Evolutionary conservation across 1,284 basidiomycete genomes (phyloP), one percentile per base, ranked within the genome.

Genomic region (Ustilago vetiveriae): DNA sequence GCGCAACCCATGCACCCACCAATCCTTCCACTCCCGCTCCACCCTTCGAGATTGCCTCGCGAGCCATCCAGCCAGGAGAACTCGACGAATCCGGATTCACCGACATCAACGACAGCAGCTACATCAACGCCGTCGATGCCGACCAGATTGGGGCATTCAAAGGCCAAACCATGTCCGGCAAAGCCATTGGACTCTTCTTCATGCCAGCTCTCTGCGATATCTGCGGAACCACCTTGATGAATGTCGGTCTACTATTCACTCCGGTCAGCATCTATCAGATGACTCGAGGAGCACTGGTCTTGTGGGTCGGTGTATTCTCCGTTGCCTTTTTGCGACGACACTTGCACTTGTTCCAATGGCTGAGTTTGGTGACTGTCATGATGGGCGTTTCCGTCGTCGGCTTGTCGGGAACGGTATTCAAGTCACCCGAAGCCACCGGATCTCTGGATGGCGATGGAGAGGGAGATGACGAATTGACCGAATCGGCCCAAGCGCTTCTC

Each of bases 181-280:
- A 55, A 19, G 54, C 57, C 2, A 56, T 68, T 22, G 47, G 90
- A 48, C 84, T 92, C 59, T 86, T 92, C 51, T 84, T 94, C 47
- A 86, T 92, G 64, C 92, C 92, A n/a, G 91, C 92, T 26, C 84
- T 86, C 36, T 94, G 90, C 82, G 92, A 94, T 84, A 88, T 94
- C 41, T 91, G 90, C 78, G 92, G 88, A 35, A 93, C 92, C 24
- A 94, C 92, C 69, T 90, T 92, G 74, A 97, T 97, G 94, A 96
- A 96, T 78, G 86, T 94, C 74, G 94, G 94, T 55, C 87, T 98
- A 48, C 87, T 98, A 43, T 92, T 95, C 82, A 95, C 92, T 2
- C 94, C 94, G 22, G 95, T 98, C 38, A 96, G 93, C 47, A 93
- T 98, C 76, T 98, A 92, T 85, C 95, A 84, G 54, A 98, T 98